Conservation (phyloP, 306 rosid species). For the Styphnolobium japonicum region DNA sequence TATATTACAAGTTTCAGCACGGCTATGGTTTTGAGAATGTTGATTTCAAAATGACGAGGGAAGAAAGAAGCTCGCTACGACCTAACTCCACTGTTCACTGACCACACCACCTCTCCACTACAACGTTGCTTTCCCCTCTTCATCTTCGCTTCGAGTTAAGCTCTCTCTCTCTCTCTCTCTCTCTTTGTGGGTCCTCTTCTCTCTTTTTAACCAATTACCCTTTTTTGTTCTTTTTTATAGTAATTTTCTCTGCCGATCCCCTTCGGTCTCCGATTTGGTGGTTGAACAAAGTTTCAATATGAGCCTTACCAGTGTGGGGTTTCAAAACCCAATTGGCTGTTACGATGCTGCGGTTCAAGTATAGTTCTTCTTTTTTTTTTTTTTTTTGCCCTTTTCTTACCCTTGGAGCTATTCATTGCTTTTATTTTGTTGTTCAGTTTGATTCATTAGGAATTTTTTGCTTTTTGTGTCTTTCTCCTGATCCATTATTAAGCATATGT, state of each 20-base stretch:
- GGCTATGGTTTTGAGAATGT: too few species aligned
- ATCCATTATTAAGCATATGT: too few species aligned
- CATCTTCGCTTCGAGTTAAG: not conserved
- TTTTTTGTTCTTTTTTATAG: not conserved
- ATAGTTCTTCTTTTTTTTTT: not conserved
- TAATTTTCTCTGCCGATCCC: slow-evolving; percentile 19
- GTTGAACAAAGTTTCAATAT: slow-evolving; percentile 13
- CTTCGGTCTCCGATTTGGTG: not conserved
- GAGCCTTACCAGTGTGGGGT: slow-evolving; percentile 37
- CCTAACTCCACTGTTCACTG: too few species aligned
- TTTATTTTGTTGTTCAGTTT: not conserved
- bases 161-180: not conserved
- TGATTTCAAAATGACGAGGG: too few species aligned
- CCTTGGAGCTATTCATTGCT: not conserved
- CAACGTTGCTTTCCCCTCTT: not conserved
- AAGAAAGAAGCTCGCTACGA: too few species aligned
- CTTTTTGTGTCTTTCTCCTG: too few species aligned
- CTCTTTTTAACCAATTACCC: not conserved
- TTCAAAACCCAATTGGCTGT: slow-evolving; percentile 64
- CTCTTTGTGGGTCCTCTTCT: not conserved
- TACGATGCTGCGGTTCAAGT: slow-evolving; percentile 86
- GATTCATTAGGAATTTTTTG: not conserved
- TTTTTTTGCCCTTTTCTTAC: not conserved
- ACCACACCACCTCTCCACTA: not conserved
- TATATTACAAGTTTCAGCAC: too few species aligned